phyloP scores from a whole-genome alignment of 805 yeast species.

The Yamadazyma philogaea region DNA sequence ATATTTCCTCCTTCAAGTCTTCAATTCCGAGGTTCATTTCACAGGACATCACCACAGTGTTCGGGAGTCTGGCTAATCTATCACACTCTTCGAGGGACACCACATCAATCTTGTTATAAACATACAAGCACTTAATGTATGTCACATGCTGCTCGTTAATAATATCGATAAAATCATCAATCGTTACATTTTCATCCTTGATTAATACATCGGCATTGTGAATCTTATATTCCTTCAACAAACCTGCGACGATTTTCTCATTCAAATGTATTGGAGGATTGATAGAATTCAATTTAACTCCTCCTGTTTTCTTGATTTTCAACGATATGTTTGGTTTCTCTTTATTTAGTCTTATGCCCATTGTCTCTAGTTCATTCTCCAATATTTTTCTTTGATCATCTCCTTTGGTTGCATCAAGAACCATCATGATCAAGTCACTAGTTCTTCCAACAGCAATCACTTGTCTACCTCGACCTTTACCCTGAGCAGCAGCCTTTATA shows the following conservation, averaged over 20 bases:
- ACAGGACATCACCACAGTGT: constrained; percentile 92
- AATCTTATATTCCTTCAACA: constrained; percentile 81
- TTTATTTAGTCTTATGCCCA: constrained; percentile 87
- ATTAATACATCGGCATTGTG: constrained; percentile 92
- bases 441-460: constrained; percentile 96
- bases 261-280: constrained; percentile 79
- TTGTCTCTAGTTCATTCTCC: constrained; percentile 87
- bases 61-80: constrained; percentile 85
- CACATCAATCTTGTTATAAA: constrained; percentile 92
- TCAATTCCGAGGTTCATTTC: constrained; percentile 81
- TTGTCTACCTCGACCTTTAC: constrained; percentile 96
- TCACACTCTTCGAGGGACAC: constrained; percentile 94
- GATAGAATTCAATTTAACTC: constrained; percentile 77
- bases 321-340: constrained; percentile 75
- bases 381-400: constrained; percentile 82
- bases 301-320: constrained; percentile 84
- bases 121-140: constrained; percentile 88
- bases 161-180: constrained; percentile 89
- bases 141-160: constrained; percentile 85
- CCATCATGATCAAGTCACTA: constrained; percentile 89
- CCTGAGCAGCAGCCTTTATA: constrained; percentile 93
- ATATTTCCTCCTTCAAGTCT: constrained; percentile 87
- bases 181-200: constrained; percentile 83
- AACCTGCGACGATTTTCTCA: constrained; percentile 72
- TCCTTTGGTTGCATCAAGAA: constrained; percentile 92